Evolutionary conservation across 1,284 basidiomycete genomes (phyloP).

Genomic region (Sporisorium scitamineum): DNA sequence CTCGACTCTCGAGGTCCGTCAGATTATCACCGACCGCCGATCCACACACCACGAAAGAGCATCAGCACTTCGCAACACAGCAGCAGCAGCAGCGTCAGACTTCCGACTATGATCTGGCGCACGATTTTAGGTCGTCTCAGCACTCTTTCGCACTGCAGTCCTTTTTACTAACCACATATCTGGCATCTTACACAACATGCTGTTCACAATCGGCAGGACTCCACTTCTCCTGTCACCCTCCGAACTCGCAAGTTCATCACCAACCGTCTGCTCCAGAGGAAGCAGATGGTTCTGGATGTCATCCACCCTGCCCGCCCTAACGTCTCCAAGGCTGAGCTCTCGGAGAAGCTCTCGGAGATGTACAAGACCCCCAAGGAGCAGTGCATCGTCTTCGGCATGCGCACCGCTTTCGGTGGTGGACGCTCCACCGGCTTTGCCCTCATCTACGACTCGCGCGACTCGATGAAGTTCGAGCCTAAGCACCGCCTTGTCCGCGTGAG

Average conservation of each 20-base stretch:
- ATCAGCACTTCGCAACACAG: neutral
- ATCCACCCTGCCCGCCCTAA: constrained; percentile 96
- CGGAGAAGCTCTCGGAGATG: constrained; percentile 86
- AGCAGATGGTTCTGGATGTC: constrained; percentile 83
- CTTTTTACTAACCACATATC: constrained; percentile 10
- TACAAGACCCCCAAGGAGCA: constrained; percentile 77
- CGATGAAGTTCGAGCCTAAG: constrained; percentile 93
- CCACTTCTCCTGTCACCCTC: constrained; percentile 90
- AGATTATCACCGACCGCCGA: too few relatives aligned
- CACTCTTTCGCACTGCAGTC: neutral
- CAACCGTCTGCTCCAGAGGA: constrained; percentile 94
- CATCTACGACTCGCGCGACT: constrained; percentile 96
- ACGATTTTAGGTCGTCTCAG: neutral
- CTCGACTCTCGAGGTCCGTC: neutral
- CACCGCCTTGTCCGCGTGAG: constrained; percentile 87
- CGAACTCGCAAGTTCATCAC: constrained; percentile 99
- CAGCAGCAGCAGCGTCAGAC: constrained; percentile 16
- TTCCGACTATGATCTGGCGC: constrained; percentile 9
- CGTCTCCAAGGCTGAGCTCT: constrained; percentile 91
- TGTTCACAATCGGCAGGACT: constrained; percentile 72
- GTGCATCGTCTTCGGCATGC: constrained; percentile 75
- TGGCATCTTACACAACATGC: neutral
- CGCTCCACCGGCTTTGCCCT: constrained; percentile 93
- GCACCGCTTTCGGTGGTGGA: constrained; percentile 98
- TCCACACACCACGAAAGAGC: neutral